Conservation (phyloP, 2,329 filamentous ascomycete species). For the Aspergillus fumigatus region DNA sequence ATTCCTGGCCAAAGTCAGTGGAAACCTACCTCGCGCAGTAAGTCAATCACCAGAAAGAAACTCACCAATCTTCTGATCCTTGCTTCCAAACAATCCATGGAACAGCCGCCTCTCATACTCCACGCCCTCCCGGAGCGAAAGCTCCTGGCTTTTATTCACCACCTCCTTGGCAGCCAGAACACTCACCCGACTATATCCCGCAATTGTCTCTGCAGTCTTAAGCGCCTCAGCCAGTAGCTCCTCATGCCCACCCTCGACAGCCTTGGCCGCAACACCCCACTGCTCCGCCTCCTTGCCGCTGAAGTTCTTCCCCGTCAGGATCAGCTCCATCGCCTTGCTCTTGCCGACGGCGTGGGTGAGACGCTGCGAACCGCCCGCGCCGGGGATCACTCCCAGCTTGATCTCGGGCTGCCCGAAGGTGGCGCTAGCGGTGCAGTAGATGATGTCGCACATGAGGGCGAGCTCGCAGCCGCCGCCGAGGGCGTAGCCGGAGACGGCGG, state of each 20-base stretch:
- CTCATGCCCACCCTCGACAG: slow-evolving; percentile 70
- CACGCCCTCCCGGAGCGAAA: slow-evolving; percentile 80
- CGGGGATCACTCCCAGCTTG: slow-evolving; percentile 88
- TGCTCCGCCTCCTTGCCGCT: slow-evolving; percentile 76
- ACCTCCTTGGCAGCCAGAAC: slow-evolving; percentile 91
- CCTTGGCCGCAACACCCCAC: slow-evolving; percentile 84
- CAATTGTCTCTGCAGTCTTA: slow-evolving; percentile 83
- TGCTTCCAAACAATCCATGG: slow-evolving; percentile 85
- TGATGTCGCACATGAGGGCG: slow-evolving; percentile 93
- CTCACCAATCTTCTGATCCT: slow-evolving; percentile 91
- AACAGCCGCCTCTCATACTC: slow-evolving; percentile 94
- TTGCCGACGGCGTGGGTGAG: slow-evolving; percentile 80
- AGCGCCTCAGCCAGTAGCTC: slow-evolving; percentile 76
- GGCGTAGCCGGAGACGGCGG: slow-evolving; percentile 89
- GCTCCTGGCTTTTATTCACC: slow-evolving; percentile 98
- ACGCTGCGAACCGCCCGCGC: slow-evolving; percentile 85
- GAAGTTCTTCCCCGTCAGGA: slow-evolving; percentile 81
- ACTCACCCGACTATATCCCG: slow-evolving; percentile 78
- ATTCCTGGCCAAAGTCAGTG: slow-evolving; percentile 48
- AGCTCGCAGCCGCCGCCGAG: slow-evolving; percentile 94
- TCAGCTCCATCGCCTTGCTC: slow-evolving; percentile 84
- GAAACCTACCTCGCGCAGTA: slow-evolving; percentile 5
- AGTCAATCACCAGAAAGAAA: neutral
- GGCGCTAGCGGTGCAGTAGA: slow-evolving; percentile 81
- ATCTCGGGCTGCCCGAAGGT: slow-evolving; percentile 98